A percentile compares a stretch with the other conserved stretches of the same genome.
Conservation (phyloP, 352 stramenopile genomes). For the Pythium phragmiticola region DNA sequence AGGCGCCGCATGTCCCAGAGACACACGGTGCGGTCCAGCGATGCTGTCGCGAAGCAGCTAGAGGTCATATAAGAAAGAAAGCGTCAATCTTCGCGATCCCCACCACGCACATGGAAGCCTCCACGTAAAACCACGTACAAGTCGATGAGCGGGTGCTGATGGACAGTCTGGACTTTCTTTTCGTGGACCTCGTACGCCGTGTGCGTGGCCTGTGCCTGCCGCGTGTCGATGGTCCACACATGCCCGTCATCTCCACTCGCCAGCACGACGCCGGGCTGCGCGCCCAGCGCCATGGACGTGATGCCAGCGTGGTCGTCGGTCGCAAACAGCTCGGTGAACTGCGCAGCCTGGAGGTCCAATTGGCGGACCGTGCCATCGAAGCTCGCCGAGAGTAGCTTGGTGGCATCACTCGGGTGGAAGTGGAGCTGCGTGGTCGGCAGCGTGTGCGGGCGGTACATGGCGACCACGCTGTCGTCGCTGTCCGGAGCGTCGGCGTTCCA, state of each 20-base stretch:
- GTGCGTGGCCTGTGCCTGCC: constrained; percentile 29
- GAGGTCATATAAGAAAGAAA: no score
- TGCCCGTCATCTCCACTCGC: constrained; percentile 64
- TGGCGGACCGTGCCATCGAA: constrained; percentile 69
- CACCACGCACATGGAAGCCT: no score
- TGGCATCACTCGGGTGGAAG: constrained; percentile 43
- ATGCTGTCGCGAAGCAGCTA: constrained; percentile 77
- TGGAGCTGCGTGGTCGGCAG: constrained; percentile 65
- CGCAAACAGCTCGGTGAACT: constrained; percentile 58
- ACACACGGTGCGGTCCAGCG: constrained; percentile 74
- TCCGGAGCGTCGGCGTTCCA: constrained; percentile 45
- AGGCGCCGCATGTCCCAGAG: constrained; percentile 80
- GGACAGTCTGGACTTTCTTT: constrained; percentile 88
- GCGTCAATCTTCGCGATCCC: no score
- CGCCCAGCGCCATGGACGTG: constrained; percentile 44
- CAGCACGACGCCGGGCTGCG: constrained; percentile 34
- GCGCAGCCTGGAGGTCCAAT: constrained; percentile 61
- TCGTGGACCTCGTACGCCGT: constrained; percentile 60
- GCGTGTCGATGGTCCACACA: constrained; percentile 54
- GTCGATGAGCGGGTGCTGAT: constrained; percentile 54
- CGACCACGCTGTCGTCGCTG: constrained; percentile 35
- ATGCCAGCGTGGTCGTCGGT: constrained; percentile 45
- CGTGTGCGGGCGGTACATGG: constrained; percentile 66
- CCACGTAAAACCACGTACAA: constrained; percentile 41
- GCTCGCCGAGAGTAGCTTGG: constrained; percentile 64